phyloP scores from a whole-genome alignment of 306 rosid species.

The Citrullus colocynthis region DNA sequence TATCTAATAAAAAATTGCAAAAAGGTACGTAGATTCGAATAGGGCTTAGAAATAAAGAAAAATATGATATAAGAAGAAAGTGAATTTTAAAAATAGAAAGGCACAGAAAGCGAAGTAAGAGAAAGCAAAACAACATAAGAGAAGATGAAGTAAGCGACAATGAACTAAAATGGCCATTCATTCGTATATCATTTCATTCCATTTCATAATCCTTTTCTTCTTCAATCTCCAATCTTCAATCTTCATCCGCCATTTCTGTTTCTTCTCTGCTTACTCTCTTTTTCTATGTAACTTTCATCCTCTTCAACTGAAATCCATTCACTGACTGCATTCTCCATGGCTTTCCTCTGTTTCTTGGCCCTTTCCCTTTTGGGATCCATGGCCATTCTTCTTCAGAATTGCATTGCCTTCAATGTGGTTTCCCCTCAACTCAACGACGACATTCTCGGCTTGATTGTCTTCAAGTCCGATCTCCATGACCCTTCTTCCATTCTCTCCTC shows the following conservation, averaged over 20 bases:
- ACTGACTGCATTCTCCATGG: neutral
- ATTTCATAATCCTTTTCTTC: neutral
- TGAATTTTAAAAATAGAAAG: neutral
- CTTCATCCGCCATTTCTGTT: neutral
- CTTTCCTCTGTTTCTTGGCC: neutral
- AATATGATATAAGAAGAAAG: neutral
- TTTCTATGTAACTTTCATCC: neutral
- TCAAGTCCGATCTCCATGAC: slow-evolving; percentile 72
- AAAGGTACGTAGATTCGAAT: no score
- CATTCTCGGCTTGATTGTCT: slow-evolving; percentile 70
- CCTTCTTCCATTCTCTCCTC: slow-evolving; percentile 57
- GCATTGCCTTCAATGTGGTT: neutral
- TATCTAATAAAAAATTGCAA: no score
- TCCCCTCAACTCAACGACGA: slow-evolving; percentile 42
- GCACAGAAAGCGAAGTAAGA: neutral
- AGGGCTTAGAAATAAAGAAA: no score
- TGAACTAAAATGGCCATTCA: neutral
- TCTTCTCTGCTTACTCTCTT: neutral
- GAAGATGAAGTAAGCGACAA: neutral
- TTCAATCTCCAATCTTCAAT: neutral
- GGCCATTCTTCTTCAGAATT: neutral
- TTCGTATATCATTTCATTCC: neutral
- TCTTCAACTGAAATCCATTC: neutral
- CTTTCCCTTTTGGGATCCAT: neutral
- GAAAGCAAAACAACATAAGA: neutral